These are phyloP conservation scores for Colletotrichum karsti DNA, from an alignment of 2,329 filamentous ascomycete genomes.

Conservation along the genomic window DNA sequence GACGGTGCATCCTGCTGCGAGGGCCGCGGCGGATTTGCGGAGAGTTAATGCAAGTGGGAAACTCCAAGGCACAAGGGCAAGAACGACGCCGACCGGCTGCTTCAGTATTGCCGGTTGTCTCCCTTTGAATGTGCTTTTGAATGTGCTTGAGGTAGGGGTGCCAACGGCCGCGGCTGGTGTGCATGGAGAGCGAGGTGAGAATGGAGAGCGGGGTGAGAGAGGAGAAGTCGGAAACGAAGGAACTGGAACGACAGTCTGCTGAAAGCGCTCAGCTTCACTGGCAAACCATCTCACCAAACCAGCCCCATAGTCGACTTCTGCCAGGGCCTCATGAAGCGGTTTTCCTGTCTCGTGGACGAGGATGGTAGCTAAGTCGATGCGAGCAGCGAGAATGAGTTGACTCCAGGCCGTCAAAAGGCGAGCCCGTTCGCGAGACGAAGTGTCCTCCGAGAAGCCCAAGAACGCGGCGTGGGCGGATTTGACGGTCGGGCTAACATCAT, in stretches of 20 bases:
- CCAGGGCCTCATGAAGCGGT: slow-evolving; percentile 60
- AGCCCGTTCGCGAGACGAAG: slow-evolving; percentile 44
- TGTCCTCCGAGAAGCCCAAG: slow-evolving; percentile 45
- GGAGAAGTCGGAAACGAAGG: background rate
- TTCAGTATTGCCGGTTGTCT: slow-evolving; percentile 11
- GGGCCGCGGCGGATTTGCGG: slow-evolving; percentile 57
- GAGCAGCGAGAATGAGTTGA: slow-evolving; percentile 41
- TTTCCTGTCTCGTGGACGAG: slow-evolving; percentile 64
- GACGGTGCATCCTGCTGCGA: slow-evolving; percentile 80
- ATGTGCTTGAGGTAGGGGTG: background rate
- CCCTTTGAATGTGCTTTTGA: background rate
- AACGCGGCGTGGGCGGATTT: slow-evolving; percentile 45
- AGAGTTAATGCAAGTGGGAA: slow-evolving; percentile 64
- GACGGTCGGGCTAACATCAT: slow-evolving; percentile 48
- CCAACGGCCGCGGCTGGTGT: background rate
- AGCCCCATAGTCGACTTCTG: slow-evolving; percentile 63
- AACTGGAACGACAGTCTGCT: slow-evolving; percentile 47
- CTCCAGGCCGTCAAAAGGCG: slow-evolving; percentile 46
- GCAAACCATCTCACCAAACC: slow-evolving; percentile 67
- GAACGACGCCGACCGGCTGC: slow-evolving; percentile 45
- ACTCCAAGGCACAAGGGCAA: slow-evolving; percentile 59
- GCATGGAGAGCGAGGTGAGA: background rate
- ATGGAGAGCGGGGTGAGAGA: background rate
- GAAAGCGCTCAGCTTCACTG: slow-evolving; percentile 57
- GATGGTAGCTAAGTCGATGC: slow-evolving; percentile 48